A percentile compares a stretch with the other conserved stretches of the same genome.
These are phyloP conservation scores for Ceratobasidium sp. DNA, from an alignment of 1,284 basidiomycete genomes.

Conservation along the genomic window DNA sequence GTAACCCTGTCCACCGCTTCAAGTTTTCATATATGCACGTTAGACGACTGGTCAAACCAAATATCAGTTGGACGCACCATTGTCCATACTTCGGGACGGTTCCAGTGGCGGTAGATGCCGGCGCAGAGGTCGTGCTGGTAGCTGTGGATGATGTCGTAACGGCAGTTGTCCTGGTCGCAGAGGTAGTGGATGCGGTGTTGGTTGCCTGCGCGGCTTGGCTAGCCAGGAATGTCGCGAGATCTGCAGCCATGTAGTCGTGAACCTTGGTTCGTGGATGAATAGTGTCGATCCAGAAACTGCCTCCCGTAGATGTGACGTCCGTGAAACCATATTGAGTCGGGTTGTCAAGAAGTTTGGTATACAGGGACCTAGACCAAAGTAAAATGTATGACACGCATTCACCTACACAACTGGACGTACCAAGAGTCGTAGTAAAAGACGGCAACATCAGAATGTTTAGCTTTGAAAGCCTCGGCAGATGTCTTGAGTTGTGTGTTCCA, in stretches of 20 bases:
- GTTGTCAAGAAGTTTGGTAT: constrained; percentile 27
- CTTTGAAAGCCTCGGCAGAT: constrained; percentile 29
- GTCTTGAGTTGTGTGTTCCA: constrained; percentile 32
- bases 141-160: background rate
- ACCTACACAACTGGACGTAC: background rate
- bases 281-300: constrained; percentile 35
- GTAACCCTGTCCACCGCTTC: constrained; percentile 30
- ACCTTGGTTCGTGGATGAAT: constrained; percentile 29
- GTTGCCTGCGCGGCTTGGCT: constrained; percentile 8
- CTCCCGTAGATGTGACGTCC: constrained; percentile 25
- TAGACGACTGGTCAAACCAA: background rate
- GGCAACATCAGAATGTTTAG: constrained; percentile 27
- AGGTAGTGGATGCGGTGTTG: background rate
- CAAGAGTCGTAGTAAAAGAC: constrained; percentile 34
- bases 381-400: background rate
- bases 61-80: constrained; percentile 32
- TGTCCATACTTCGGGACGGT: constrained; percentile 32
- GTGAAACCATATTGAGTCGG: constrained; percentile 33
- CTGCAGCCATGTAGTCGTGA: constrained; percentile 32
- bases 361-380: constrained; percentile 16
- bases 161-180: background rate
- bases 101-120: constrained; percentile 31
- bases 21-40: background rate
- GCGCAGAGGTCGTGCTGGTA: constrained; percentile 21
- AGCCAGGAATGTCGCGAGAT: constrained; percentile 24